Evolutionary conservation across 2,329 filamentous ascomycete species (phyloP).

Genomic region (Colletotrichum echinochloae): DNA sequence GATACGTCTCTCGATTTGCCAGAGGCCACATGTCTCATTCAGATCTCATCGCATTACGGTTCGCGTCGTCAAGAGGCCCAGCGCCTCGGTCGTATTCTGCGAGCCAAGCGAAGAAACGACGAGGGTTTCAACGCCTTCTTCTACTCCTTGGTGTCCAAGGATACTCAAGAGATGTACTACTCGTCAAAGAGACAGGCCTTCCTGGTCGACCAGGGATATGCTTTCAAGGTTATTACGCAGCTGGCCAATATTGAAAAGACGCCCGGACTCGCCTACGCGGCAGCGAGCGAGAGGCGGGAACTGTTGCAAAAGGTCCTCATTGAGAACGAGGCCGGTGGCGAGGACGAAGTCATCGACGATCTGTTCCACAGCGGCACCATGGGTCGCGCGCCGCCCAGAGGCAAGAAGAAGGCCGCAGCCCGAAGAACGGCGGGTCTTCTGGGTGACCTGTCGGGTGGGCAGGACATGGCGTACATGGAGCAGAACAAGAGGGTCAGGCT

Average conservation of each 20-base stretch:
- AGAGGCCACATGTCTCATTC: slow-evolving; percentile 95
- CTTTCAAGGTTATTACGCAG: slow-evolving; percentile 98
- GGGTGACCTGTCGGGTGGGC: slow-evolving; percentile 87
- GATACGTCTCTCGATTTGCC: slow-evolving; percentile 98
- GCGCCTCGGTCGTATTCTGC: slow-evolving; percentile 89
- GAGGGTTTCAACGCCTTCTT: slow-evolving; percentile 99
- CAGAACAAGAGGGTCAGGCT: slow-evolving; percentile 78
- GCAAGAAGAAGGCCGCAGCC: slow-evolving; percentile 67
- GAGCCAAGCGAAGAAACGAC: slow-evolving; percentile 95
- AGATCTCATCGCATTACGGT: slow-evolving; percentile 97
- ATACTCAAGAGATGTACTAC: slow-evolving; percentile 98
- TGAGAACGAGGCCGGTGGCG: slow-evolving; percentile 81
- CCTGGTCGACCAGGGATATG: slow-evolving; percentile 96
- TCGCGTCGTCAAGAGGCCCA: slow-evolving; percentile 97
- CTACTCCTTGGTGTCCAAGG: slow-evolving; percentile 96
- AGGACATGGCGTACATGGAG: slow-evolving; percentile 97
- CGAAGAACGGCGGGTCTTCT: slow-evolving; percentile 87
- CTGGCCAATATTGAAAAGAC: slow-evolving; percentile 90
- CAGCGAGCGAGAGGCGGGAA: slow-evolving; percentile 83
- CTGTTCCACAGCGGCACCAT: slow-evolving; percentile 57
- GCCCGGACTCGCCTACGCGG: slow-evolving; percentile 82
- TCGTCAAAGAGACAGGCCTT: slow-evolving; percentile 97
- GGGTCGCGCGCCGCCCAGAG: slow-evolving; percentile 56
- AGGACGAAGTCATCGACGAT: slow-evolving; percentile 79
- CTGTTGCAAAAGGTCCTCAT: slow-evolving; percentile 90